Base-by-base conservation (phyloP, 2,329 filamentous ascomycete species). In the Thelonectria blattea region DNA sequence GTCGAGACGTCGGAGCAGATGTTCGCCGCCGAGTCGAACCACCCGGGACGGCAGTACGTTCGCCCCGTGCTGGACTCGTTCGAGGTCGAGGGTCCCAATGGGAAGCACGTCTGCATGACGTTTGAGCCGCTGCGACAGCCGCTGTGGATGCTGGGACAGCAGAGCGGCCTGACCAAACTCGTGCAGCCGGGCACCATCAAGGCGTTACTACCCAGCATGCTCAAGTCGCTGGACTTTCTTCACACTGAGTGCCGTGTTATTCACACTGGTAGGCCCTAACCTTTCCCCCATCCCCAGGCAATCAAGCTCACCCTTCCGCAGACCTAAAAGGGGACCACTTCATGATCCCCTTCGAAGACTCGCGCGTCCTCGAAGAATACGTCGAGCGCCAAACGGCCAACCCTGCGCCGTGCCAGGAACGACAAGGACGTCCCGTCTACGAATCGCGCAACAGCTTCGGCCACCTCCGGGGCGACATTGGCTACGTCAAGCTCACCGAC, bases 221-320 rank as follows among this genome's bases (percentile, higher is more conserved):
- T 80, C 12, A 56, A 70, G 45, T 74, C 73, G 3, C 71, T 80
- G 2, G 73, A 80, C 42, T 79, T 77, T 62, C 71, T 80, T 5
- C 77, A 80, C 61, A 67, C 72, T 1, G 70, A 76, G 34, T 79
- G 76, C 60, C 73, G 71, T 51, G 67, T 73, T 50, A 75, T 80
- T 32, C 75, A 81, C 68, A 80, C 77, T 1, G 76, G 76, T 78
- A 69, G 48, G 66, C 67, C 7, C 15, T 52, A n/a, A 2, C n/a
- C 15, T 10, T 10, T 43, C 22, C 17, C 11, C 5, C 18, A 1
- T 2, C 9, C 3, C 17, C 5, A 27, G 11, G 4, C 4, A n/a
- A 3, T 6, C 0, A 12, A 20, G 41, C 58, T 68, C 12, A 66
- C 39, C 18, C 7, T 15, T 12, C 12, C 3, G 20, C 12, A 71